A percentile compares a stretch with the other conserved stretches of the same genome.
phyloP scores from a whole-genome alignment of 1,284 basidiomycete genomes.

The Coniferiporia sulphurascens region DNA sequence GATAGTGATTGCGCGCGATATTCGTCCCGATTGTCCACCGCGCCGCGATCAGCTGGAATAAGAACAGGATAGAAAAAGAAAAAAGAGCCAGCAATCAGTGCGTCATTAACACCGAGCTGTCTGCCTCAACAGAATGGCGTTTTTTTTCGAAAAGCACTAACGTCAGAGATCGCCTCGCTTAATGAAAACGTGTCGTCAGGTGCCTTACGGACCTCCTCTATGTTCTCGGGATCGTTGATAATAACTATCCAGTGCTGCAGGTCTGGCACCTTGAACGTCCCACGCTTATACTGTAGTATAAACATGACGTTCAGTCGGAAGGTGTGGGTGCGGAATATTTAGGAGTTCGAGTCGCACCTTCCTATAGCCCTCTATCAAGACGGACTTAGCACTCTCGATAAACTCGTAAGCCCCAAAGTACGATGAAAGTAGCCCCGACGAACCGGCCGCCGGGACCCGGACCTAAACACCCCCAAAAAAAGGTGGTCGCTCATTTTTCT shows the following conservation, averaged over 20 bases:
- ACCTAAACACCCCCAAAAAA: background rate
- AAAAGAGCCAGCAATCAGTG: too few relatives aligned
- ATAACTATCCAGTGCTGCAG: slow-evolving; percentile 27
- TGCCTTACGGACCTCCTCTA: slow-evolving; percentile 32
- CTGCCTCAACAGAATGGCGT: background rate
- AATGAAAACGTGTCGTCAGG: slow-evolving; percentile 29
- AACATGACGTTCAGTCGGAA: background rate
- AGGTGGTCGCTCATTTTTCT: too few relatives aligned
- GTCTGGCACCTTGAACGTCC: slow-evolving; percentile 26
- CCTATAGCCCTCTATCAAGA: slow-evolving; percentile 3
- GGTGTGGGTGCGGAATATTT: background rate
- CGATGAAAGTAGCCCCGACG: slow-evolving; percentile 5
- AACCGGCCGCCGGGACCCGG: slow-evolving; percentile 1
- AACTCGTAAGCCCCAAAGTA: slow-evolving; percentile 11
- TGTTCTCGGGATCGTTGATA: slow-evolving; percentile 22
- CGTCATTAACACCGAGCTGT: too few relatives aligned
- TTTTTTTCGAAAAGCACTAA: slow-evolving; percentile 5
- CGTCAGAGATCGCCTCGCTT: slow-evolving; percentile 23
- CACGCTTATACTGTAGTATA: slow-evolving; percentile 18
- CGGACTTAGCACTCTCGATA: slow-evolving; percentile 1
- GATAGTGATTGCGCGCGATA: slow-evolving; percentile 21
- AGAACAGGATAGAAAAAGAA: background rate
- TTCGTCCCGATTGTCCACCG: slow-evolving; percentile 19
- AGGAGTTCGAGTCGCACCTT: background rate
- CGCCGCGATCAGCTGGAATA: slow-evolving; percentile 2